A percentile compares a stretch with the other conserved stretches of the same genome.
These are phyloP conservation scores for Malus sieversii DNA, from an alignment of 306 rosid species.

Conservation along the genomic window DNA sequence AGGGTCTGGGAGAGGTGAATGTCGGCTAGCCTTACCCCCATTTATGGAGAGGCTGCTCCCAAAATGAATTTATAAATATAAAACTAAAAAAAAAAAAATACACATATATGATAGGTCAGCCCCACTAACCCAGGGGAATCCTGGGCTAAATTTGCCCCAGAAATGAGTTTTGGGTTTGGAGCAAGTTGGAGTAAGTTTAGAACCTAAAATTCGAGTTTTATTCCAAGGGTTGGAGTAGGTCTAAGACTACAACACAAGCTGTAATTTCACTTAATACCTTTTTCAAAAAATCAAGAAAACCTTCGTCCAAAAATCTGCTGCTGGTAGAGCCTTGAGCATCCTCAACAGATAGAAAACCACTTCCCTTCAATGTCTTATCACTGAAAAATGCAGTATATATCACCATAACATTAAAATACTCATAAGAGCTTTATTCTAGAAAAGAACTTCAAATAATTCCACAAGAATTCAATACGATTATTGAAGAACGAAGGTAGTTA, in stretches of 20 bases:
- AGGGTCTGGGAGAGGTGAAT: no score
- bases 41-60: no score
- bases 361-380: conserved; percentile 39
- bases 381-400: conserved; percentile 37
- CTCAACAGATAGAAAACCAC: conserved; percentile 67
- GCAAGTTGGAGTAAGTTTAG: no score
- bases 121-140: no score
- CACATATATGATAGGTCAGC: no score
- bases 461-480: not conserved
- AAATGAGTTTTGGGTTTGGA: no score
- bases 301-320: conserved; percentile 56
- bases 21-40: no score
- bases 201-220: no score
- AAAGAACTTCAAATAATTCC: not conserved
- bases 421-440: not conserved
- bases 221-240: no score
- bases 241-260: not conserved
- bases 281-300: conserved; percentile 74
- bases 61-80: no score
- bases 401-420: not conserved
- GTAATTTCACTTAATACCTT: conserved; percentile 45
- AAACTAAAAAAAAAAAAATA: no score
- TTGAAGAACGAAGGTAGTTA: not conserved
- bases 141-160: no score
- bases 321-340: conserved; percentile 55